Evolutionary conservation across 495 filamentous ascomycete genomes (phyloP), one percentile per base, ranked within the genome.

Genomic region (Xylaria grammica): DNA sequence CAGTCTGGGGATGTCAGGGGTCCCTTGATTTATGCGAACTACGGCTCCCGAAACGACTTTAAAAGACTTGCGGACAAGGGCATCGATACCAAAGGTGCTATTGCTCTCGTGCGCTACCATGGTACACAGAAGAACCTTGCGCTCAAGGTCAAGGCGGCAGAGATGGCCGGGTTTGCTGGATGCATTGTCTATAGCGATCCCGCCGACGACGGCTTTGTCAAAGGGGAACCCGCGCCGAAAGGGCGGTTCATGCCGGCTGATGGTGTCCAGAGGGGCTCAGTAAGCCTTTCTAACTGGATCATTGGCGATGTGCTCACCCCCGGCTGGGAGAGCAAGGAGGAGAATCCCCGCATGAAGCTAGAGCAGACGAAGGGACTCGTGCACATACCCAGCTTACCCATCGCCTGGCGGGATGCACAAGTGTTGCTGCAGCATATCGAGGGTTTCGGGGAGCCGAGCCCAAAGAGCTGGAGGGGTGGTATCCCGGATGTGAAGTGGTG

Each of bases 151-250:
- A 96, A 94, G 76, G 92, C 91, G 3, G 95, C 95, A 5, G 91
- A 98, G 75, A 69, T 90, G 61, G 88, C 87, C 1, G 95, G 94
- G 2, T 94, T 91, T 58, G 87, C 81, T 2, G 95, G 94, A 3
- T 95, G 91, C 69, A 86, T 99, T 38, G 92, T 97, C 64, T 99
- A 96, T 78, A 94, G 89, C 38, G 94, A 97, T 75, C 94, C 93
- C 0, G 80, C 83, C 0, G 88, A 96, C 50, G 89, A 96, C 69
- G 91, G 91, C 9, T 93, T 91, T 68, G 66, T 85, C 42, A 84
- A 84, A 53, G 91, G 90, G 2, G 81, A 87, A 4, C 79, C 82
- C 1, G 94, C 86, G 60, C 91, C 92, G 0, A 78, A 88, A n/a
- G 92, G 91, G 29, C 86, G 88, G 13, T 92, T 78, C 71, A 89